Evolutionary conservation across 169 alveolate species (phyloP).

Genomic region (Eimeria acervulina): DNA sequence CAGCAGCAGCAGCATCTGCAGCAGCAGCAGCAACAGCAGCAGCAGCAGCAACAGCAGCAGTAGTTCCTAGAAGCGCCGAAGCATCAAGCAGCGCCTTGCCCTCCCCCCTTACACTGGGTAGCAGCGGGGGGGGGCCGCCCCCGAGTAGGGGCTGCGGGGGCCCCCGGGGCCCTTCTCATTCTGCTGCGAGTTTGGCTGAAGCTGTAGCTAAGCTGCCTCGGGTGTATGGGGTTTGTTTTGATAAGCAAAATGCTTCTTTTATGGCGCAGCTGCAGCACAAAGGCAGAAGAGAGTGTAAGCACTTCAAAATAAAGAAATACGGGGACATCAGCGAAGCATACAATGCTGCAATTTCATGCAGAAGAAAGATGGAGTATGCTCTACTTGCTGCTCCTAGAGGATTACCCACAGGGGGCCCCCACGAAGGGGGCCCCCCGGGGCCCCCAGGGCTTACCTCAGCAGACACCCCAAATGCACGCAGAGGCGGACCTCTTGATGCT

Average conservation of each 20-base stretch:
- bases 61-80: too few species aligned
- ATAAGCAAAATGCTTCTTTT: constrained; percentile 7
- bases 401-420: neutral
- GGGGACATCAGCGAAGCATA: neutral
- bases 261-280: constrained; percentile 38
- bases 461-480: neutral
- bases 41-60: too few species aligned
- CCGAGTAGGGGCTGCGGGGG: neutral
- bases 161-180: constrained; percentile 9
- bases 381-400: constrained; percentile 7
- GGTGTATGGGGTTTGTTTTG: constrained; percentile 31
- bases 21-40: too few species aligned
- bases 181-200: neutral
- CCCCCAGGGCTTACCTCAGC: neutral
- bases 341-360: neutral
- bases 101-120: neutral
- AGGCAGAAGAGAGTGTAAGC: constrained; percentile 14
- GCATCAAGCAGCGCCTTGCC: neutral
- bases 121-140: neutral
- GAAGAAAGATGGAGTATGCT: constrained; percentile 23
- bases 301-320: neutral
- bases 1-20: neutral
- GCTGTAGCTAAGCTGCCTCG: constrained; percentile 8
- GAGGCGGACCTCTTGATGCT: neutral
- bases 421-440: neutral